These are phyloP conservation scores for Porcisia deanei DNA, from an alignment of 208 protist genomes.

Conservation along the genomic window DNA sequence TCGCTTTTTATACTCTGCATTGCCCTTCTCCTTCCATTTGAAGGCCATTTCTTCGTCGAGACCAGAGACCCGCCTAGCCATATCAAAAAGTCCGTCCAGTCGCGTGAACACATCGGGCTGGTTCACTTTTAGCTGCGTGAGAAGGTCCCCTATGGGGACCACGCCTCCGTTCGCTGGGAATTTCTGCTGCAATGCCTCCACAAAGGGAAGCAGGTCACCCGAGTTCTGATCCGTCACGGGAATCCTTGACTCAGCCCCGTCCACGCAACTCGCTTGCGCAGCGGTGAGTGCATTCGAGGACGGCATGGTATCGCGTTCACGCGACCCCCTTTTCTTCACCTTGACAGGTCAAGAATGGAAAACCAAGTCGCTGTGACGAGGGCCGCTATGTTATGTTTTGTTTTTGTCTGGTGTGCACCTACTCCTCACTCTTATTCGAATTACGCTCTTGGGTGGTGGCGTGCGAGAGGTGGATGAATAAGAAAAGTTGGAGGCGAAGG, in stretches of 20 bases:
- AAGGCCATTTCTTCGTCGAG: slow-evolving; percentile 58
- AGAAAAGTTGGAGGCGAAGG: not conserved
- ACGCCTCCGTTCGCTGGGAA: slow-evolving; percentile 38
- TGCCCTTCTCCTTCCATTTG: slow-evolving; percentile 84
- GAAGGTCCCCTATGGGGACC: slow-evolving; percentile 55
- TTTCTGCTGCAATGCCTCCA: slow-evolving; percentile 32
- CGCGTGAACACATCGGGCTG: slow-evolving; percentile 36
- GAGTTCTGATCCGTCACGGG: slow-evolving; percentile 40
- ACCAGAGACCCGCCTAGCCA: slow-evolving; percentile 31
- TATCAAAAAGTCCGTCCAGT: slow-evolving; percentile 41
- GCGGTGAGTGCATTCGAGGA: not conserved
- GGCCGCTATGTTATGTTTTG: not conserved
- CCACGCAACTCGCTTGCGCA: not conserved
- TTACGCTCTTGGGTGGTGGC: no score
- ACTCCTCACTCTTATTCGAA: no score
- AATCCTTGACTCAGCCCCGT: not conserved
- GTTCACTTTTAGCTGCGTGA: slow-evolving; percentile 31
- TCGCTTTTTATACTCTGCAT: slow-evolving; percentile 49
- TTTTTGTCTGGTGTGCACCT: not conserved
- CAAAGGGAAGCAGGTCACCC: slow-evolving; percentile 51
- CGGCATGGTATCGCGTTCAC: not conserved
- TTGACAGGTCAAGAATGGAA: no score
- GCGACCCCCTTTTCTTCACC: not conserved
- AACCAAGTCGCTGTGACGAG: not conserved
- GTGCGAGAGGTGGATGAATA: not conserved